These are phyloP conservation scores for Phytophthora pistaciae DNA, from an alignment of 352 stramenopile genomes.

Conservation along the genomic window DNA sequence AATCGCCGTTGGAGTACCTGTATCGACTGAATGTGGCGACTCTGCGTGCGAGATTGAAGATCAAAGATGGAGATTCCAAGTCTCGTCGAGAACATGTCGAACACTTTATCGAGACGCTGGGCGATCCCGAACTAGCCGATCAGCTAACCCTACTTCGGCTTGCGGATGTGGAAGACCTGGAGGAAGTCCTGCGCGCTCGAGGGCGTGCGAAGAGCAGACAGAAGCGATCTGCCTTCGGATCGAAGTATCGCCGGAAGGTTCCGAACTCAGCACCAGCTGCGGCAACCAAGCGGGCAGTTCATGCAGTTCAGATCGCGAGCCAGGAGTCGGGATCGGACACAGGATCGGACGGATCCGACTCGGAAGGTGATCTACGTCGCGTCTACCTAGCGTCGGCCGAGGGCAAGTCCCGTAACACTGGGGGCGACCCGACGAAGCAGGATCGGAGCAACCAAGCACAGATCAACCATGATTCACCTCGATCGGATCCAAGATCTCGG, in stretches of 20 bases:
- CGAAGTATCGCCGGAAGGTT: neutral
- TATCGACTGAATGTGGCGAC: neutral
- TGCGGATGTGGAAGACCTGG: neutral
- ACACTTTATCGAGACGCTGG: neutral
- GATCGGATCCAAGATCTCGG: too few species aligned
- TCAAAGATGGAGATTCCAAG: neutral
- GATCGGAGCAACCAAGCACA: too few species aligned
- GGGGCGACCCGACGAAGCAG: too few species aligned
- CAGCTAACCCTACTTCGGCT: neutral
- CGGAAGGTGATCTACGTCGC: neutral
- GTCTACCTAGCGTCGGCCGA: too few species aligned
- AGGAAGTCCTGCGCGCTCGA: conserved; percentile 1
- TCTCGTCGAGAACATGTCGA: neutral
- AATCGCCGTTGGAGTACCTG: neutral
- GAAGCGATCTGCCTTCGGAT: neutral
- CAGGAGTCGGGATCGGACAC: too few species aligned
- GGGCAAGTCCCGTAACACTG: too few species aligned
- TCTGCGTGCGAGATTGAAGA: neutral
- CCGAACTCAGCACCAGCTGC: neutral
- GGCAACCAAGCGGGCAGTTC: neutral
- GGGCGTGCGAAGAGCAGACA: neutral
- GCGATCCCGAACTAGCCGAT: neutral
- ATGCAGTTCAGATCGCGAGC: neutral
- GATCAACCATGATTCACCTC: too few species aligned
- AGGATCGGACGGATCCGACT: neutral